Percentiles rank a stretch among this genome's conserved stretches.
Conservation (phyloP, 495 filamentous ascomycete genomes). For the Podospora pseudopauciseta region DNA sequence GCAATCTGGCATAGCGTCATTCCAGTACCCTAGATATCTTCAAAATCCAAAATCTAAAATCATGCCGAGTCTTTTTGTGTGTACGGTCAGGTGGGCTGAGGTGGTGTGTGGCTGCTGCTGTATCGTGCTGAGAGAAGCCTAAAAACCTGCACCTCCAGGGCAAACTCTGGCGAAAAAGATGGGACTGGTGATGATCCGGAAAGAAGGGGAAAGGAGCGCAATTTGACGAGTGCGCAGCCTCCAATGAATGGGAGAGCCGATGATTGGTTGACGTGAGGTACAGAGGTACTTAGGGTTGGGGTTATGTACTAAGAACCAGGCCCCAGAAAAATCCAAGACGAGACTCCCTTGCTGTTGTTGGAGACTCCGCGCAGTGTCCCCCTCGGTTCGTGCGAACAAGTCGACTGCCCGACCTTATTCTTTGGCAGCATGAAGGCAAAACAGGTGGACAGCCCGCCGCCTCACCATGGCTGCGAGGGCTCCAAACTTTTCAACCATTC, state of each 20-base stretch:
- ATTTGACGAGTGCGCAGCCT: slow-evolving; percentile 17
- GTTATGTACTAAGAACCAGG: slow-evolving; percentile 14
- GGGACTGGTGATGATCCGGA: slow-evolving; percentile 12
- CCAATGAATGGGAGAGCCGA: slow-evolving; percentile 5
- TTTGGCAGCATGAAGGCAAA: slow-evolving; percentile 41
- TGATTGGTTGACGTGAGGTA: slow-evolving; percentile 24
- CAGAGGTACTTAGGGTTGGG: slow-evolving; percentile 32
- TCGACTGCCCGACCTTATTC: slow-evolving; percentile 36
- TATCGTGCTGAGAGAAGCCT: not conserved
- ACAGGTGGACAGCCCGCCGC: slow-evolving; percentile 37
- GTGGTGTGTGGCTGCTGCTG: no score
- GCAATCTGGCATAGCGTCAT: not conserved
- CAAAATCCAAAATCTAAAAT: no score
- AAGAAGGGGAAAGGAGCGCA: slow-evolving; percentile 13
- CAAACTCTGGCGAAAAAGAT: not conserved
- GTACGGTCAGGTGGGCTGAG: not conserved
- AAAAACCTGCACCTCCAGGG: not conserved
- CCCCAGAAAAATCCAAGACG: slow-evolving; percentile 28
- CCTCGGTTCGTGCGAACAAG: slow-evolving; percentile 37
- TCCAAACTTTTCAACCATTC: slow-evolving; percentile 32
- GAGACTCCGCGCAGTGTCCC: slow-evolving; percentile 27
- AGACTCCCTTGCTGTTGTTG: slow-evolving; percentile 26
- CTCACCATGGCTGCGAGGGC: slow-evolving; percentile 35
- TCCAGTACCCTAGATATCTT: not conserved
- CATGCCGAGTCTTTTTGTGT: not conserved